Evolutionary conservation across 2,329 filamentous ascomycete species (phyloP).

Genomic region (Geoglossum cookeanum): DNA sequence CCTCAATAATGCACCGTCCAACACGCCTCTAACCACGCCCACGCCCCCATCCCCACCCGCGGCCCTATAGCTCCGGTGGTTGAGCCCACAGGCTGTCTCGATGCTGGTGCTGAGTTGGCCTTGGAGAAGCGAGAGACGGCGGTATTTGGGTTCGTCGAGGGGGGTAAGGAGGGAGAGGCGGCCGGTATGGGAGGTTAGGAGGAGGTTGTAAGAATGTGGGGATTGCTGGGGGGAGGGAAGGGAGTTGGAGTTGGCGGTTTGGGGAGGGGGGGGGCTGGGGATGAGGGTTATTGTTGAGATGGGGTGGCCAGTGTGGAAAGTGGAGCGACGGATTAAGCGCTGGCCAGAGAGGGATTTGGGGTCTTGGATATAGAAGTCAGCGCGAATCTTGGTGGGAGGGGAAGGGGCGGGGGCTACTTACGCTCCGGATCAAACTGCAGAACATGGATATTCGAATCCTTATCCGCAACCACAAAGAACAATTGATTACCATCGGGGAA

Average conservation of each 20-base stretch:
- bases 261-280: slow-evolving; percentile 34
- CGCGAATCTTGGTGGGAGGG: neutral
- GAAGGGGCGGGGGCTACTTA: slow-evolving; percentile 25
- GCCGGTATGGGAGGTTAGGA: slow-evolving; percentile 59
- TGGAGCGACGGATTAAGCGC: slow-evolving; percentile 66
- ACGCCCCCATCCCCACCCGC: slow-evolving; percentile 18
- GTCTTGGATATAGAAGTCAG: slow-evolving; percentile 32
- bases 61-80: slow-evolving; percentile 58
- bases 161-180: slow-evolving; percentile 59
- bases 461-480: slow-evolving; percentile 65
- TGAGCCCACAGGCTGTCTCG: slow-evolving; percentile 59
- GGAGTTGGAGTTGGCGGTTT: slow-evolving; percentile 16
- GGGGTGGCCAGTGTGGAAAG: slow-evolving; percentile 72
- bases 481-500: slow-evolving; percentile 69
- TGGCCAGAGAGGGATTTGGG: slow-evolving; percentile 84
- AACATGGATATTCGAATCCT: slow-evolving; percentile 70
- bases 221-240: slow-evolving; percentile 14
- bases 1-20: slow-evolving; percentile 60
- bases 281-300: slow-evolving; percentile 59
- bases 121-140: slow-evolving; percentile 62
- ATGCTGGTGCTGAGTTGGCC: slow-evolving; percentile 62
- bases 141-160: slow-evolving; percentile 61
- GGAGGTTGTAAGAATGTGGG: slow-evolving; percentile 29
- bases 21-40: slow-evolving; percentile 30
- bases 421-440: slow-evolving; percentile 90